Conservation (phyloP, 768 basidiomycete genomes). For the Boletus insuetus region DNA sequence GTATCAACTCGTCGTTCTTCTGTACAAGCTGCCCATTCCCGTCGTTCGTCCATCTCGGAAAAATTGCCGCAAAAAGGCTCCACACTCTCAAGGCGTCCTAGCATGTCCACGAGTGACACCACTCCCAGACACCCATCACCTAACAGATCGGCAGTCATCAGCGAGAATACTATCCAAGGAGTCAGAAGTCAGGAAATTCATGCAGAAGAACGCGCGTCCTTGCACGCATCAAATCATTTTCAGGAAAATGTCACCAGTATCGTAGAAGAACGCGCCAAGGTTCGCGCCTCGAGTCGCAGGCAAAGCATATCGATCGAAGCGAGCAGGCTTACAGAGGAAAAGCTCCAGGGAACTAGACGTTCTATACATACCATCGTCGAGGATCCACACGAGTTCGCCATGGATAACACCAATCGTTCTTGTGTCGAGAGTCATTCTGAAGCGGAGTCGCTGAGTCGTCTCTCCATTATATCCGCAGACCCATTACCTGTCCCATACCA, state of each 20-base stretch:
- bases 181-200: constrained; percentile 10
- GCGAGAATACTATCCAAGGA: constrained; percentile 11
- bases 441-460: constrained; percentile 19
- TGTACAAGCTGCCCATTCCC: constrained; percentile 23
- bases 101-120: constrained; percentile 6
- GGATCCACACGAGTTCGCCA: constrained; percentile 22
- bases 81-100: constrained; percentile 20
- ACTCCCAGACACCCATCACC: constrained; percentile 11
- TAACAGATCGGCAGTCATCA: constrained; percentile 7
- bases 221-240: constrained; percentile 8
- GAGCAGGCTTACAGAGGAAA: constrained; percentile 15
- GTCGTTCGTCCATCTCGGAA: constrained; percentile 26
- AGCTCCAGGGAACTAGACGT: constrained; percentile 22
- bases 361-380: constrained; percentile 31
- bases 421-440: constrained; percentile 20
- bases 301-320: constrained; percentile 19
- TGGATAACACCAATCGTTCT: constrained; percentile 15
- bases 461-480: constrained; percentile 39
- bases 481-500: constrained; percentile 49
- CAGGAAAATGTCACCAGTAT: constrained; percentile 13
- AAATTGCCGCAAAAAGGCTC: constrained; percentile 10
- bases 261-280: constrained; percentile 13
- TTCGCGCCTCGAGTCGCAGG: constrained; percentile 7
- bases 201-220: constrained; percentile 18
- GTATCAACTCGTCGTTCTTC: constrained; percentile 28